These are phyloP conservation scores for Myriosclerotinia duriaeana DNA, from an alignment of 2,329 filamentous ascomycete genomes.

Conservation along the genomic window DNA sequence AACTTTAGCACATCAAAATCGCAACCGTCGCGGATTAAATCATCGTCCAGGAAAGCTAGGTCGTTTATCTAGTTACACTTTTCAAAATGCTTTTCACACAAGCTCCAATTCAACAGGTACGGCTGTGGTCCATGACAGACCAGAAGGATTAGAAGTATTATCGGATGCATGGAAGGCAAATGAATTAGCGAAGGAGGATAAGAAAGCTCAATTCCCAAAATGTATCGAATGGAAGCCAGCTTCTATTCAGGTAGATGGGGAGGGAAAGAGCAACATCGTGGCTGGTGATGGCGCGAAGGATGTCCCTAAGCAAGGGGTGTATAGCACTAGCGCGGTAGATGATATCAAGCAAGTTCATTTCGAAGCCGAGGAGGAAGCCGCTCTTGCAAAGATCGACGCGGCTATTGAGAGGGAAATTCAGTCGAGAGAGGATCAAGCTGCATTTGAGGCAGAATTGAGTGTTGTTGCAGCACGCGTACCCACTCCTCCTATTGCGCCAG, in stretches of 20 bases:
- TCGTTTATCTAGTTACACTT: conserved; percentile 56
- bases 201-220: conserved; percentile 85
- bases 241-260: conserved; percentile 33
- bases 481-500: conserved; percentile 34
- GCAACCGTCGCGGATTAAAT: conserved; percentile 60
- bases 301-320: conserved; percentile 32
- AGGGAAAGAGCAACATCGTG: conserved; percentile 30
- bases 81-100: conserved; percentile 75
- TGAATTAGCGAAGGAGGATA: conserved; percentile 77
- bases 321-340: conserved; percentile 37
- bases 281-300: conserved; percentile 21
- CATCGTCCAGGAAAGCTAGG: conserved; percentile 50
- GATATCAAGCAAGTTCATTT: conserved; percentile 39
- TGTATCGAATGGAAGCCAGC: conserved; percentile 84
- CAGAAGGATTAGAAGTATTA: conserved; percentile 78
- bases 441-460: conserved; percentile 39
- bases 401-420: conserved; percentile 75
- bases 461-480: conserved; percentile 38
- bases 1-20: conserved; percentile 72
- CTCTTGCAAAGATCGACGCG: conserved; percentile 79
- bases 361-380: conserved; percentile 53
- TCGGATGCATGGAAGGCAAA: conserved; percentile 86
- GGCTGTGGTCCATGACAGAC: conserved; percentile 52
- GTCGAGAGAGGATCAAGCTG: conserved; percentile 48
- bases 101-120: conserved; percentile 45